Conservation (phyloP, 2,329 filamentous ascomycete species). For the Sporothrix inflata region DNA sequence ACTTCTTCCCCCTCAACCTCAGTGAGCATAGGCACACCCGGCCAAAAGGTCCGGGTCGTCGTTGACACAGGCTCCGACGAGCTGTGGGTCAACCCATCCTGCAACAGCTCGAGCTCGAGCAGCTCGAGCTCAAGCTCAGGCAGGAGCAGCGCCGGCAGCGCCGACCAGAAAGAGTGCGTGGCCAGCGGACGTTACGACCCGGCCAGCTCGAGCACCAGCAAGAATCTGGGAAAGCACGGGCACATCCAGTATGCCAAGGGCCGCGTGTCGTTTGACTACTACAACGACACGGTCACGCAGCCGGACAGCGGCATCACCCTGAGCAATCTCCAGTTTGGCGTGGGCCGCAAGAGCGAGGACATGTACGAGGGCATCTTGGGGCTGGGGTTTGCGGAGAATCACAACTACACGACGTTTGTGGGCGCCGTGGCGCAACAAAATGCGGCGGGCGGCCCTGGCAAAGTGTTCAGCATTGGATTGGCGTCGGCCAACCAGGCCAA, state of each 20-base stretch:
- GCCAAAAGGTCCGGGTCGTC: conserved; percentile 52
- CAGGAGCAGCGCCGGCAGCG: conserved; percentile 35
- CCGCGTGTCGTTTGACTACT: conserved; percentile 38
- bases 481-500: conserved; percentile 30
- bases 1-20: not conserved
- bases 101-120: conserved; percentile 41
- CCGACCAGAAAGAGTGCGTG: conserved; percentile 42
- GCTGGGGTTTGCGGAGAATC: conserved; percentile 39
- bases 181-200: conserved; percentile 46
- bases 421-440: conserved; percentile 39
- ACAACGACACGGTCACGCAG: conserved; percentile 39
- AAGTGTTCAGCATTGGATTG: conserved; percentile 37
- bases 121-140: conserved; percentile 31
- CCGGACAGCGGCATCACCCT: conserved; percentile 38
- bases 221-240: conserved; percentile 30
- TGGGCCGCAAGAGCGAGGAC: conserved; percentile 38
- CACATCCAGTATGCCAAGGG: conserved; percentile 40
- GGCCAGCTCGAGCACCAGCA: conserved; percentile 36
- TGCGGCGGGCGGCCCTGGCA: conserved; percentile 32
- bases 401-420: conserved; percentile 39
- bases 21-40: conserved; percentile 54
- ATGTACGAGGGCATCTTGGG: conserved; percentile 42
- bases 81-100: conserved; percentile 62
- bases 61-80: conserved; percentile 59
- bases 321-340: conserved; percentile 40